Base-by-base conservation (phyloP, 2,329 filamentous ascomycete species). In the Penicillium oxalicum region DNA sequence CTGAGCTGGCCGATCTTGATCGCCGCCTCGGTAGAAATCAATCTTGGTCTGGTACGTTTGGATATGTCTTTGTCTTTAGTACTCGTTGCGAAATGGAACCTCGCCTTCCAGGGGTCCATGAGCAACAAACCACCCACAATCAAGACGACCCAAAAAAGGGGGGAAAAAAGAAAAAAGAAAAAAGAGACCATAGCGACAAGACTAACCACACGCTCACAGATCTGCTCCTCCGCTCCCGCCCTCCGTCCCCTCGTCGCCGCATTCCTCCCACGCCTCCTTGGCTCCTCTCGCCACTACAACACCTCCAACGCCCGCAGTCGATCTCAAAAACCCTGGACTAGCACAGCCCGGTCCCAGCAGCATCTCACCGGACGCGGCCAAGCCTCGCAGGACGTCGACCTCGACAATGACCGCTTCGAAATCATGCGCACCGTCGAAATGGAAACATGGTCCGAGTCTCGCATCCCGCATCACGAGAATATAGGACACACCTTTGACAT, bases 201-300 rank as follows among this genome's bases (percentile, higher is more conserved):
- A 41, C 18, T 13, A 33, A 43, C 26, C 38, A 39, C 32, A n/a
- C 4, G 8, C 26, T 26, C 4, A 8, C 40, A 70, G 67, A 66
- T 70, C 42, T 69, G 66, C 49, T 64, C 67, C 18, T 69, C 65
- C 25, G 65, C 65, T 4, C 67, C 66, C 12, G 65, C 67, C 28
- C 53, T 70, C 34, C 61, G 67, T 5, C 67, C 67, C 5, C 62
- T 70, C 13, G 40, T 69, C 25, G 57, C 61, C 36, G 57, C 56
- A n/a, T 61, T 67, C 52, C 45, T 64, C 1, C 66, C 66, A 24
- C 63, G 57, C 13, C 56, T 69, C 18, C 58, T 69, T 28, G 52
- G 61, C 33, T 60, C 64, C 33, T 59, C 55, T 24, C 58, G 53
- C 37, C 55, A 56, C n/a, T 44, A 58, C 41, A 44, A 29, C 44